Evolutionary conservation across 257 asterid genomes (phyloP).

Genomic region (Cordia subcordata): DNA sequence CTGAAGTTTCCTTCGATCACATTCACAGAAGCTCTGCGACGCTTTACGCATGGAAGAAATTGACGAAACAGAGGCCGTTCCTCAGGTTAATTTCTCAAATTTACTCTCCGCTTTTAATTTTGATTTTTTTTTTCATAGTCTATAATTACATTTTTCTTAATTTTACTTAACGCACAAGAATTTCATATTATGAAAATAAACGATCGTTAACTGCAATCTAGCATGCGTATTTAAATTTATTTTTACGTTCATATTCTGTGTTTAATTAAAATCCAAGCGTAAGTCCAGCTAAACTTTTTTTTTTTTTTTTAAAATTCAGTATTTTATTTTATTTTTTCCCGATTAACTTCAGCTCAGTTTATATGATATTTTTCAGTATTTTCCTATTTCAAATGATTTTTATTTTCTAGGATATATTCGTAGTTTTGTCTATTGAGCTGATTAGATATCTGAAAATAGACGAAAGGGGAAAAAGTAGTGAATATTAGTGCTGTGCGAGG

Average conservation of each 20-base stretch:
- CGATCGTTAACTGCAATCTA: neutral
- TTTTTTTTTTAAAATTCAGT: too few species aligned
- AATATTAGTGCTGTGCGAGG: too few species aligned
- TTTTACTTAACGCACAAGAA: neutral
- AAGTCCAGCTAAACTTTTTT: neutral
- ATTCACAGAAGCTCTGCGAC: neutral
- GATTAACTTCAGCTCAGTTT: too few species aligned
- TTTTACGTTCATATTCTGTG: neutral
- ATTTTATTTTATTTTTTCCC: too few species aligned
- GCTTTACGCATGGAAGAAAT: slow-evolving; percentile 18
- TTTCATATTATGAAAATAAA: neutral
- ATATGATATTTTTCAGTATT: neutral
- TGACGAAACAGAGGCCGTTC: slow-evolving; percentile 34
- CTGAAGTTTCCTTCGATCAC: neutral
- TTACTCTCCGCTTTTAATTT: neutral
- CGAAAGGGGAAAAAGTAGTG: neutral
- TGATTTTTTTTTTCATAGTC: neutral
- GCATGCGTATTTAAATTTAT: neutral
- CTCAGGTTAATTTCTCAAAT: slow-evolving; percentile 20
- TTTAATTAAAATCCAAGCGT: neutral
- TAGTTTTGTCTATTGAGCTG: too few species aligned
- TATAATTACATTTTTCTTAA: neutral
- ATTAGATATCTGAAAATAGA: too few species aligned
- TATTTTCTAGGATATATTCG: too few species aligned
- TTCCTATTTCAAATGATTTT: neutral